Evolutionary conservation across 441 rosid genomes (phyloP).

Genomic region (Dalechampia spathulata): DNA sequence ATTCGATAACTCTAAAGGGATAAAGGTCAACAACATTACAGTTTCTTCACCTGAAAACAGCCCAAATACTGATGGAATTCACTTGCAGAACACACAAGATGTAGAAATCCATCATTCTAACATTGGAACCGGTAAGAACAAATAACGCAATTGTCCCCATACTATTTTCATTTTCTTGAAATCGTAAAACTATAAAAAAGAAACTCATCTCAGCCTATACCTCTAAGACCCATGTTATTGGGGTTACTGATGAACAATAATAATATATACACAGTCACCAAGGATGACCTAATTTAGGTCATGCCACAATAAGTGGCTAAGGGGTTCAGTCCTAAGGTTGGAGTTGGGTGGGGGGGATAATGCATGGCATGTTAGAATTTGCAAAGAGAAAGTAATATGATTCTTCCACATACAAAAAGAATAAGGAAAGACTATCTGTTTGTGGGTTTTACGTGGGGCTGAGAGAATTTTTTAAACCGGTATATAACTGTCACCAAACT

Average conservation of each 20-base stretch:
- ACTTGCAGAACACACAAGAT: slow-evolving; percentile 69
- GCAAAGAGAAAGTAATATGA: slow-evolving; percentile 17
- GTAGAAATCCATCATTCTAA: slow-evolving; percentile 75
- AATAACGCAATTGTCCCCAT: no score
- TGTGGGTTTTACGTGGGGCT: slow-evolving; percentile 14
- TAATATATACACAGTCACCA: no score
- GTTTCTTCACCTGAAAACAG: slow-evolving; percentile 67
- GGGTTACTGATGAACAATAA: no score
- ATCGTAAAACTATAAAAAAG: no score
- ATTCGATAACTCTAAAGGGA: slow-evolving; percentile 62
- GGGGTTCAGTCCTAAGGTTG: slow-evolving; percentile 2
- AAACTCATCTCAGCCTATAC: no score
- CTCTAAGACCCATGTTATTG: no score
- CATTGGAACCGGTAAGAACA: slow-evolving; percentile 56
- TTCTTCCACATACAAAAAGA: neutral
- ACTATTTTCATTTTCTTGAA: no score
- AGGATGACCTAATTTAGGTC: neutral
- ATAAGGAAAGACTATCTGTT: slow-evolving; percentile 7
- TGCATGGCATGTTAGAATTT: slow-evolving; percentile 31
- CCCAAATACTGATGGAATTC: slow-evolving; percentile 90
- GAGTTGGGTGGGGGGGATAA: slow-evolving; percentile 7
- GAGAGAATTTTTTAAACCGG: slow-evolving; percentile 14
- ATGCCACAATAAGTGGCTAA: neutral
- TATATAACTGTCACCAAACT: slow-evolving; percentile 37
- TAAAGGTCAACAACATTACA: slow-evolving; percentile 50